phyloP scores from a whole-genome alignment of 139 green algal species.

The Pseudopediastrum boryanum region DNA sequence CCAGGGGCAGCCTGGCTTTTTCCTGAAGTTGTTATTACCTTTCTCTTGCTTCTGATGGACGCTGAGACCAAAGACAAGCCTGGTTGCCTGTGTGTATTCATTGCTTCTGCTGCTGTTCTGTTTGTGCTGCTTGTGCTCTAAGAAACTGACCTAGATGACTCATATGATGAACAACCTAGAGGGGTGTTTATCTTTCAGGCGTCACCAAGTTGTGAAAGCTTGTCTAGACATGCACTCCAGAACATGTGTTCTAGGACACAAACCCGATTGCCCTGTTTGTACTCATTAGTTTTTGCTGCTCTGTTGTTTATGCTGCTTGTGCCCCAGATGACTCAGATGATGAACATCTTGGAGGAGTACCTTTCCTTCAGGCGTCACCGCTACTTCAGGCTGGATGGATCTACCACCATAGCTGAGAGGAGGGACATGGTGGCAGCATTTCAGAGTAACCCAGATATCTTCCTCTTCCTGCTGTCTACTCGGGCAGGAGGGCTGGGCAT shows the following conservation, averaged over 20 bases:
- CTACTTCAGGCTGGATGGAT: slow-evolving; percentile 75
- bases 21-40: no score
- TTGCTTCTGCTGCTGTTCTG: no score
- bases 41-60: no score
- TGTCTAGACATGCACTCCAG: no score
- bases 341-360: slow-evolving; percentile 64
- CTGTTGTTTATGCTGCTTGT: no score
- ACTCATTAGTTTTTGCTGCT: no score
- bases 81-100: no score
- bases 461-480: slow-evolving; percentile 78
- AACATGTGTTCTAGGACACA: no score
- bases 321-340: slow-evolving; percentile 78
- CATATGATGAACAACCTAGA: slow-evolving; percentile 74
- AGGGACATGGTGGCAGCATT: slow-evolving; percentile 50
- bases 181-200: slow-evolving; percentile 21
- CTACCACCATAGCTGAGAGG: slow-evolving; percentile 62
- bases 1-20: no score
- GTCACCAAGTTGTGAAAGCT: slow-evolving; percentile 59
- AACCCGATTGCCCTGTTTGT: no score
- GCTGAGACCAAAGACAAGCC: no score
- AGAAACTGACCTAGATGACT: slow-evolving; percentile 80
- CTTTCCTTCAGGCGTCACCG: slow-evolving; percentile 28
- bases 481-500: slow-evolving; percentile 75
- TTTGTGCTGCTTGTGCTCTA: no score
- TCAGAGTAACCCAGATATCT: slow-evolving; percentile 48